Conservation (phyloP, 768 basidiomycete genomes). For the Strobilomyces echinocephalus region DNA sequence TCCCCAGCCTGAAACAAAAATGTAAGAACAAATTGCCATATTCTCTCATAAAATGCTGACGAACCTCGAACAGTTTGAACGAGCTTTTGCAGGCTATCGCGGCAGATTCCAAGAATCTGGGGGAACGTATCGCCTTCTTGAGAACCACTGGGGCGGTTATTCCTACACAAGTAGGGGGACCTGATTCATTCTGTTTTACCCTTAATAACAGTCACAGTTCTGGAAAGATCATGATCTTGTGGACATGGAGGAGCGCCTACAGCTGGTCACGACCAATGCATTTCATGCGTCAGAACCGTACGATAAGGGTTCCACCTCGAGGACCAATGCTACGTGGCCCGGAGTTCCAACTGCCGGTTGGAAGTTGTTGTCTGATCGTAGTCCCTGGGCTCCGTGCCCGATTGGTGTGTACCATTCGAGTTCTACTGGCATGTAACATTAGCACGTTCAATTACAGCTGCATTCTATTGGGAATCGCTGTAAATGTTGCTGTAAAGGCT, state of each 20-base stretch:
- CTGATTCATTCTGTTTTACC: background rate
- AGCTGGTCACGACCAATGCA: slow-evolving; percentile 29
- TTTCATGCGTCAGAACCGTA: background rate
- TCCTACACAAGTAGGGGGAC: slow-evolving; percentile 16
- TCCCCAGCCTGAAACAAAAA: slow-evolving; percentile 22
- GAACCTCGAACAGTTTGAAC: slow-evolving; percentile 14
- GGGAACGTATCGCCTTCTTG: slow-evolving; percentile 18
- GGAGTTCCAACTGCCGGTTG: slow-evolving; percentile 41
- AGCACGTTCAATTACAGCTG: background rate
- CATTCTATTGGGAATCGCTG: no score
- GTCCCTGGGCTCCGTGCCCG: slow-evolving; percentile 60
- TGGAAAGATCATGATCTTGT: slow-evolving; percentile 50
- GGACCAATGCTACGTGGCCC: background rate
- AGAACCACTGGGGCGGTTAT: background rate
- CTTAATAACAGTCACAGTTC: slow-evolving; percentile 29
- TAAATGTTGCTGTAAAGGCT: no score
- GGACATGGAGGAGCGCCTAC: slow-evolving; percentile 54
- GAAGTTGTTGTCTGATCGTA: slow-evolving; percentile 40
- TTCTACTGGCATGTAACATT: slow-evolving; percentile 4
- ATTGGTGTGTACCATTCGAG: slow-evolving; percentile 49
- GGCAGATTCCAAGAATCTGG: slow-evolving; percentile 16
- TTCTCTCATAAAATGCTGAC: slow-evolving; percentile 5
- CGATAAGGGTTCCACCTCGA: background rate
- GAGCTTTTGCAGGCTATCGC: slow-evolving; percentile 20
- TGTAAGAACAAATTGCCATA: slow-evolving; percentile 29